phyloP scores from a whole-genome alignment of 2,329 filamentous ascomycete genomes.

The Eurotiales sp. region DNA sequence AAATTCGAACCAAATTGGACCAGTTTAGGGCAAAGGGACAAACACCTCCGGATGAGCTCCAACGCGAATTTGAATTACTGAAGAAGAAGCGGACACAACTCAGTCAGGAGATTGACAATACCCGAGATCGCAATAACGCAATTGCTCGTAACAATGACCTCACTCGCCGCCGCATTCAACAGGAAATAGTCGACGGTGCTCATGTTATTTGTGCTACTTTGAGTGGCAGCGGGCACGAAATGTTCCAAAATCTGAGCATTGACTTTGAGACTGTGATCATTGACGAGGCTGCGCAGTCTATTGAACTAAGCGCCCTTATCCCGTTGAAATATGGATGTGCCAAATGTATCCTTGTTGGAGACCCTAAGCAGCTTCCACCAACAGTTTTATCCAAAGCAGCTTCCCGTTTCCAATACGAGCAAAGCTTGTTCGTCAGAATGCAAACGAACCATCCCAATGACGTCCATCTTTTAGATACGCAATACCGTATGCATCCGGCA shows the following conservation, averaged over 20 bases:
- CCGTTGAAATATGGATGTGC: slow-evolving; percentile 95
- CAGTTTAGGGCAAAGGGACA: slow-evolving; percentile 56
- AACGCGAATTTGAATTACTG: slow-evolving; percentile 72
- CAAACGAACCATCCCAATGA: slow-evolving; percentile 84
- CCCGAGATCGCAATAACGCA: slow-evolving; percentile 80
- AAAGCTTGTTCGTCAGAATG: slow-evolving; percentile 98
- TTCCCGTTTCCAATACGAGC: slow-evolving; percentile 89
- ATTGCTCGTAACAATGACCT: slow-evolving; percentile 81
- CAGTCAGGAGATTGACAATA: slow-evolving; percentile 78
- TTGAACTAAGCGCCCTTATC: slow-evolving; percentile 93
- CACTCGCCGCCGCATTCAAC: slow-evolving; percentile 76
- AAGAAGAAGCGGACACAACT: slow-evolving; percentile 73
- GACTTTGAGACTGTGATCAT: slow-evolving; percentile 99
- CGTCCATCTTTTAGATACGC: slow-evolving; percentile 91
- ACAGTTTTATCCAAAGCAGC: slow-evolving; percentile 94
- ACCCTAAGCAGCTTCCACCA: slow-evolving; percentile 93
- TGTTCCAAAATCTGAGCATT: slow-evolving; percentile 90
- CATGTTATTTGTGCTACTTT: slow-evolving; percentile 94
- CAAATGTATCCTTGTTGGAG: slow-evolving; percentile 95
- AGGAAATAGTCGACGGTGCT: slow-evolving; percentile 83
- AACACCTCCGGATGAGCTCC: slow-evolving; percentile 49
- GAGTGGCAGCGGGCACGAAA: slow-evolving; percentile 92
- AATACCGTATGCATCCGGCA: slow-evolving; percentile 98
- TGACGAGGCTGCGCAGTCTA: slow-evolving; percentile 96
- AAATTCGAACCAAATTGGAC: slow-evolving; percentile 69